A percentile compares a stretch with the other conserved stretches of the same genome.
phyloP scores from a whole-genome alignment of 2,329 filamentous ascomycete genomes.

The Sporothrix euskadiensis region DNA sequence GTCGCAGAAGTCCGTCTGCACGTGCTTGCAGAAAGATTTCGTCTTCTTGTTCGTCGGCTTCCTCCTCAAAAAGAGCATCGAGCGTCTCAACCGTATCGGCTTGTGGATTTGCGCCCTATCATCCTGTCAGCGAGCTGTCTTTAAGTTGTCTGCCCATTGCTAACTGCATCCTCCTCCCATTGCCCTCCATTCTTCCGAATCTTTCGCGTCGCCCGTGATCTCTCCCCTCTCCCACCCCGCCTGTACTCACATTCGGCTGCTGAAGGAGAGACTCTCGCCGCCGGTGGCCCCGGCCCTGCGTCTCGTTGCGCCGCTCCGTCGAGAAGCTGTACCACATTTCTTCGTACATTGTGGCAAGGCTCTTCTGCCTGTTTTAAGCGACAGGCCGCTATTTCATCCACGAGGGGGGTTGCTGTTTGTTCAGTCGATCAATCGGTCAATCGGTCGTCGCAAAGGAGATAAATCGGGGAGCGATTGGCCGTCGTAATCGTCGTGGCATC shows the following conservation, averaged over 20 bases:
- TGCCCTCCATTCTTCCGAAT: neutral
- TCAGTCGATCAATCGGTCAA: neutral
- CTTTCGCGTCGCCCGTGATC: neutral
- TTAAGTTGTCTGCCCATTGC: neutral
- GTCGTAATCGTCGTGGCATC: neutral
- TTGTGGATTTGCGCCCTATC: slow-evolving; percentile 56
- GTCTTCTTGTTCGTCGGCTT: slow-evolving; percentile 48
- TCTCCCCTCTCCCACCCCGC: neutral
- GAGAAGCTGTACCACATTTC: slow-evolving; percentile 83
- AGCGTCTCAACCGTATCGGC: slow-evolving; percentile 57
- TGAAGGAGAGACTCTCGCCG: slow-evolving; percentile 70
- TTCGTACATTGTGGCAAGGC: slow-evolving; percentile 63
- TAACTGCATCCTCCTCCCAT: neutral
- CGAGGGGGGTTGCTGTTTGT: neutral
- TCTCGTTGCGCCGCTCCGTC: slow-evolving; percentile 53
- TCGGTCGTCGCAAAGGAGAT: neutral
- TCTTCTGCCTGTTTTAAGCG: neutral
- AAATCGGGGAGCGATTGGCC: neutral
- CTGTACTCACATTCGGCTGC: slow-evolving; percentile 58
- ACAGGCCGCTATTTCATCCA: slow-evolving; percentile 13
- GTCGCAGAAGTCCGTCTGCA: slow-evolving; percentile 62
- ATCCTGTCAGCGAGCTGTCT: neutral
- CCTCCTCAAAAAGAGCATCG: slow-evolving; percentile 59
- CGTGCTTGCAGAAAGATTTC: slow-evolving; percentile 47
- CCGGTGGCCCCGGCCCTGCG: slow-evolving; percentile 56